Conservation (phyloP, 2,329 filamentous ascomycete genomes). For the Colletotrichum phormii region DNA sequence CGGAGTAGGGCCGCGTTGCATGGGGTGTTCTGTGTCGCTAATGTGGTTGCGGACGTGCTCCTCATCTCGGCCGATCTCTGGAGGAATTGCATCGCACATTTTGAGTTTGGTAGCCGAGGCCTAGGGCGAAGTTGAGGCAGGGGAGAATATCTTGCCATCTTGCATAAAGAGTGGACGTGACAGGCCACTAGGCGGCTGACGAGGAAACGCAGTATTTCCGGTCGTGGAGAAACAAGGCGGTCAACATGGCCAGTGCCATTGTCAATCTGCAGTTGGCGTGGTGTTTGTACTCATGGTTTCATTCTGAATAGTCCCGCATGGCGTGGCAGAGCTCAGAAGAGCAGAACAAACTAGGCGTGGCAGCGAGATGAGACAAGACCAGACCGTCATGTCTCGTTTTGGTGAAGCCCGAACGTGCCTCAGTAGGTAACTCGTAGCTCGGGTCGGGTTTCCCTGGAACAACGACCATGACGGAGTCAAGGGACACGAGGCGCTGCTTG, state of each 20-base stretch:
- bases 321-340: neutral
- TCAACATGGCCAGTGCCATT: neutral
- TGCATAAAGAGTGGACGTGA: conserved; percentile 15
- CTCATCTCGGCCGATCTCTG: conserved; percentile 26
- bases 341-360: conserved; percentile 4
- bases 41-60: conserved; percentile 12
- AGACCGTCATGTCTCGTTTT: conserved; percentile 18
- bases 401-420: conserved; percentile 12
- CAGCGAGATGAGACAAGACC: conserved; percentile 29
- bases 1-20: neutral
- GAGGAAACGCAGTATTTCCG: conserved; percentile 14
- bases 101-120: conserved; percentile 9
- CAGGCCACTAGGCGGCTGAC: conserved; percentile 1
- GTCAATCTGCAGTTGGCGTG: neutral
- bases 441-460: neutral
- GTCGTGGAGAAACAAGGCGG: neutral
- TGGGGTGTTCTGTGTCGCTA: neutral
- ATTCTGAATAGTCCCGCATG: neutral
- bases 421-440: neutral
- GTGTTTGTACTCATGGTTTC: neutral
- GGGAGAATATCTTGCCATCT: conserved; percentile 16
- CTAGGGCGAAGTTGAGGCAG: neutral
- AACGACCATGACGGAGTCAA: neutral
- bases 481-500: neutral
- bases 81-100: neutral